A percentile compares a stretch with the other conserved stretches of the same genome.
phyloP scores from a whole-genome alignment of 306 rosid species.

The Ceratonia siliqua region DNA sequence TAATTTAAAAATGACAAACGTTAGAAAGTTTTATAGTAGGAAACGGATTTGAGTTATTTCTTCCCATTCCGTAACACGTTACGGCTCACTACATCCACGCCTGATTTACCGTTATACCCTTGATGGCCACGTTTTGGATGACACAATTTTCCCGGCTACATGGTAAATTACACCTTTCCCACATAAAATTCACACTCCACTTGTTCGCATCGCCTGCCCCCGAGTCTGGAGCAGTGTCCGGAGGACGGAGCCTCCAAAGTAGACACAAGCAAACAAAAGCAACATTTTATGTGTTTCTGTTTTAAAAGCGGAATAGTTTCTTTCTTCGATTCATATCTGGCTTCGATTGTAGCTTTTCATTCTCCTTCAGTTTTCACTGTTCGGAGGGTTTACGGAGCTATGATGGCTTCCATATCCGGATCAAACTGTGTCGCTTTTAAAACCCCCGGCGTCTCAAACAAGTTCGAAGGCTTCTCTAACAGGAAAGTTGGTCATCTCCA shows the following conservation, averaged over 20 bases:
- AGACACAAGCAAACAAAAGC: background rate
- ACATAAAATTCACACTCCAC: background rate
- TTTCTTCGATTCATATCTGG: slow-evolving; percentile 35
- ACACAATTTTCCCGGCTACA: no score
- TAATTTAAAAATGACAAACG: no score
- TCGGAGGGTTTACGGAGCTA: slow-evolving; percentile 33
- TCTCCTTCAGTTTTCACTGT: slow-evolving; percentile 37
- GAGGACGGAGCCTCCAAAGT: slow-evolving; percentile 7
- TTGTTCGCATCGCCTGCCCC: background rate
- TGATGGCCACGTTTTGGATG: no score
- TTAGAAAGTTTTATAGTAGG: no score
- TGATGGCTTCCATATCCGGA: slow-evolving; percentile 73
- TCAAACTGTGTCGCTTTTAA: slow-evolving; percentile 58
- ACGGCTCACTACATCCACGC: no score
- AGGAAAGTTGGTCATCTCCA: slow-evolving; percentile 40
- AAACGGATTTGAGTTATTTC: no score
- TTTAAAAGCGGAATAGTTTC: background rate
- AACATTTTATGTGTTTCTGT: background rate
- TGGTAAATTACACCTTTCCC: no score
- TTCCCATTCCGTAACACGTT: no score
- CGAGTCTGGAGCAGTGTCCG: background rate
- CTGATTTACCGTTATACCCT: no score
- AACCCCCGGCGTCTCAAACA: slow-evolving; percentile 37
- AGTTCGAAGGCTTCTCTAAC: slow-evolving; percentile 31
- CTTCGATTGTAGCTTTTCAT: slow-evolving; percentile 19